A percentile compares a stretch with the other conserved stretches of the same genome.
Conservation (phyloP, 1,284 basidiomycete genomes). For the Leccinum griseonigrum region DNA sequence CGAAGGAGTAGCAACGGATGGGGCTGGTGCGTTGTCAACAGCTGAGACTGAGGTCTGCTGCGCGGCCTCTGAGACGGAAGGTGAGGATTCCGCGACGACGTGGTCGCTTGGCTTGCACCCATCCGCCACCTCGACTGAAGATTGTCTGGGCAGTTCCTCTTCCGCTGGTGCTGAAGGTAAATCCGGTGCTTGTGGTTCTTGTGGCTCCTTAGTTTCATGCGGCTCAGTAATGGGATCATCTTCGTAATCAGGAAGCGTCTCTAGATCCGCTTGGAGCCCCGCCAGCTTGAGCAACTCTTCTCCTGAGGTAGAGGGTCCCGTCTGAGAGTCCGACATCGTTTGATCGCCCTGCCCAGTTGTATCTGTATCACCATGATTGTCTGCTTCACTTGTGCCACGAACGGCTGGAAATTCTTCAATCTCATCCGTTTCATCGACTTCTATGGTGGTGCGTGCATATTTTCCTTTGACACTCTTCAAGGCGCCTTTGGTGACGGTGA, state of each 20-base stretch:
- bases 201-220: conserved; percentile 1
- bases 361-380: conserved; percentile 20
- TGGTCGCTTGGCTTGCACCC: conserved; percentile 3
- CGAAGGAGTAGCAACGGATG: background rate
- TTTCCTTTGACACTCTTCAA: conserved; percentile 48
- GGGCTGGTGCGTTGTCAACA: background rate
- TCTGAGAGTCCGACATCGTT: background rate
- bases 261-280: conserved; percentile 39
- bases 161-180: background rate
- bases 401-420: conserved; percentile 19
- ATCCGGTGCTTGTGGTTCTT: background rate
- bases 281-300: conserved; percentile 48
- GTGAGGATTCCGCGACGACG: conserved; percentile 1
- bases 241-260: conserved; percentile 53
- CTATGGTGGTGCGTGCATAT: conserved; percentile 12
- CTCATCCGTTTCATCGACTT: conserved; percentile 17
- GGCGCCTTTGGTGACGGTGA: conserved; percentile 46
- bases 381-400: conserved; percentile 3
- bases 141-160: conserved; percentile 1
- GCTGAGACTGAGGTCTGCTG: conserved; percentile 2
- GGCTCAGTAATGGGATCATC: conserved; percentile 37
- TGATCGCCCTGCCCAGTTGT: conserved; percentile 9
- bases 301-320: conserved; percentile 33
- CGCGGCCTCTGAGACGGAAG: background rate
- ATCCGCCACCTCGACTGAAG: conserved; percentile 3